These are phyloP conservation scores for Colletotrichum tofieldiae DNA, from an alignment of 2,329 filamentous ascomycete species.

Conservation along the genomic window DNA sequence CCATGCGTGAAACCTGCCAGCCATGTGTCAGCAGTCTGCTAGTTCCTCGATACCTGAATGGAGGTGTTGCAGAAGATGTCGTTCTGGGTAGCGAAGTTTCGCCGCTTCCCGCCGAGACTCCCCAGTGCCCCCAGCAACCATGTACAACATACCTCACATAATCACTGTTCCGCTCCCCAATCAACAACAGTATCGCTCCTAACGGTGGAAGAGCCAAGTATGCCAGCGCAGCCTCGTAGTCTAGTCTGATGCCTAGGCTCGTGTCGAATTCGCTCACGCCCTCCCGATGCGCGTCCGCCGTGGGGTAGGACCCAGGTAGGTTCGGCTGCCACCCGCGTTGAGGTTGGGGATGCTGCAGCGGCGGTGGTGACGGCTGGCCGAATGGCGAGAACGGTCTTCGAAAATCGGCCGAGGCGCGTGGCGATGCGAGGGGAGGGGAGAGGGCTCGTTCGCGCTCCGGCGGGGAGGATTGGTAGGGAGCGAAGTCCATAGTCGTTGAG, in stretches of 20 bases:
- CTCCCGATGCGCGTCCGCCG: conserved; percentile 60
- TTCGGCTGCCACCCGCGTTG: conserved; percentile 66
- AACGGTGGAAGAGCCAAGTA: conserved; percentile 89
- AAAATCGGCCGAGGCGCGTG: conserved; percentile 71
- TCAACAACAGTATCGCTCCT: conserved; percentile 86
- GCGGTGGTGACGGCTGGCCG: conserved; percentile 59
- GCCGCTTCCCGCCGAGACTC: neutral
- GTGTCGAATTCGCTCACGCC: conserved; percentile 91
- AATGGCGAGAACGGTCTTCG: conserved; percentile 68
- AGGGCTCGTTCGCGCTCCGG: conserved; percentile 87
- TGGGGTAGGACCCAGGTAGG: conserved; percentile 57
- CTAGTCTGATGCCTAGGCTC: conserved; percentile 86
- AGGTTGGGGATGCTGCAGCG: conserved; percentile 69
- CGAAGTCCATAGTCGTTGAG: conserved; percentile 83
- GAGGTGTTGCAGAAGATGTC: neutral
- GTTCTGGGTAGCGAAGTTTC: no score
- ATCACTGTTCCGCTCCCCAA: conserved; percentile 95
- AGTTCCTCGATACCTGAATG: neutral
- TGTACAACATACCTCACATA: conserved; percentile 82
- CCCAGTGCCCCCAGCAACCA: neutral
- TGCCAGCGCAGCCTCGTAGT: conserved; percentile 91
- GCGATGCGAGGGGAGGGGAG: conserved; percentile 76
- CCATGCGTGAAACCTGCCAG: conserved; percentile 91
- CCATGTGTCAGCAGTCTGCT: conserved; percentile 12
- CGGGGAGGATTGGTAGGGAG: conserved; percentile 93